phyloP scores from a whole-genome alignment of 2,329 filamentous ascomycete species.

The Ophiosphaerella korrae region DNA sequence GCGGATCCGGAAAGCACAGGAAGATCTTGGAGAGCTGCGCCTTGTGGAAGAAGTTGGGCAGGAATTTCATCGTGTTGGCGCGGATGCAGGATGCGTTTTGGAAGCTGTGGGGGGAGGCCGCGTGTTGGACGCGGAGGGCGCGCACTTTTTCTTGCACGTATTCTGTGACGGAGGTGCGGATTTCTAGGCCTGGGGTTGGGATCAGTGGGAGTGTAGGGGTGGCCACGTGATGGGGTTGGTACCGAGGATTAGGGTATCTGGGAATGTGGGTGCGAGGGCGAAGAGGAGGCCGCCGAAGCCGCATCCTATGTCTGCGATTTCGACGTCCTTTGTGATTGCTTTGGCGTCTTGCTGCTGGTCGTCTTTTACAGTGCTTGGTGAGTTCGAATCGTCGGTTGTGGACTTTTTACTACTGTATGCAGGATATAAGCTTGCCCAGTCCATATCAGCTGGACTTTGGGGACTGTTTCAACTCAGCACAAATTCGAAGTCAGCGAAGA shows the following conservation, averaged over 20 bases:
- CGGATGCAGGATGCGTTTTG: conserved; percentile 89
- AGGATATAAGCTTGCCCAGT: conserved; percentile 87
- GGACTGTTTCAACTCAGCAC: conserved; percentile 63
- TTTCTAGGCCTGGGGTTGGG: conserved; percentile 74
- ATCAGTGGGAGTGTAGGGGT: background rate
- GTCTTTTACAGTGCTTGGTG: conserved; percentile 25
- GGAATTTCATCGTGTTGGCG: conserved; percentile 97
- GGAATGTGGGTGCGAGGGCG: conserved; percentile 79
- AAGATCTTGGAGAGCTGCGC: conserved; percentile 88
- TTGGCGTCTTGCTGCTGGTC: conserved; percentile 17
- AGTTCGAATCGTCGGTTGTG: conserved; percentile 25
- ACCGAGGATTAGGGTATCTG: conserved; percentile 83
- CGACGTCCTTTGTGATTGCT: conserved; percentile 70
- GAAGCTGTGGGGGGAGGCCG: conserved; percentile 59
- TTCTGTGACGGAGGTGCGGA: conserved; percentile 85
- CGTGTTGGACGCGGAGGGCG: conserved; percentile 73
- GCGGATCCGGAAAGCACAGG: conserved; percentile 96
- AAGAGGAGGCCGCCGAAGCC: conserved; percentile 92
- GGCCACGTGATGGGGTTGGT: conserved; percentile 13
- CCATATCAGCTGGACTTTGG: conserved; percentile 78
- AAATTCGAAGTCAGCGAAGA: background rate
- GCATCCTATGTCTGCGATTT: conserved; percentile 95
- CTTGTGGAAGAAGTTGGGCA: conserved; percentile 94
- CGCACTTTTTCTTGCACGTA: conserved; percentile 88
- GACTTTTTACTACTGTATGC: conserved; percentile 58